Base-by-base conservation (phyloP, 768 basidiomycete species). In the Coprinellus micaceus region DNA sequence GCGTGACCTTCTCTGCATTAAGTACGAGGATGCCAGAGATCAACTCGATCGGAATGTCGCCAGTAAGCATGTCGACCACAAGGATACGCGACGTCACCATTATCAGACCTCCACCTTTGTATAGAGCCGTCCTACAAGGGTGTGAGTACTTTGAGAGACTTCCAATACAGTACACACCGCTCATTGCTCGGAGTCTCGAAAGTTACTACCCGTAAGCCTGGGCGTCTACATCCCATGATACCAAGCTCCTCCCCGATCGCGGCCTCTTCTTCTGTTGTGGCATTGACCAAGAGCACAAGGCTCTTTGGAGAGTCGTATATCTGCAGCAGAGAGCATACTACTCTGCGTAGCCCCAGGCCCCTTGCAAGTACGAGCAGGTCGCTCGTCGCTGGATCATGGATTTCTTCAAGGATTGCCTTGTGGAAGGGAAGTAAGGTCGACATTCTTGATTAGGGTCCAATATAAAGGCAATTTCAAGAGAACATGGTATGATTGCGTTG, bases 1-100 rank as follows among this genome's bases (percentile, higher is more conserved):
- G 82, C 0, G 89, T 91, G 11, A 96, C 89, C 94, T 80, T 85
- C 68, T 99, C 97, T 0, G 94, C 94, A 62, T 95, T 96, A 28
- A 98, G 68, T 11, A 99, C 81, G 17, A 98, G 73, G 26, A 99
- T 79, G 1, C 97, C 97, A 1, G 95, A 90, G 40, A 99, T 88
- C 48, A 94, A 76, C 30, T 90, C 81, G 2, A 82, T 86, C 1
- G 95, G 94, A 26, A 98, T 83, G 64, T 91, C 89, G 24, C 82
- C 79, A 66, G 88, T 88, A 28, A 99, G 74, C 85, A 98, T 90
- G 67, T 99, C 97, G 52, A 96, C 94, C 22, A 96, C 89, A 12
- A 98, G 76, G 61, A 99, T 98, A 19, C 92, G 85, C 24, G 92
- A 94, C 0, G 97, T 98, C 28, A 98, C 88, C 6, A 91, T 91